Evolutionary conservation across 108 stramenopile species (phyloP), one percentile per base, ranked within the genome.

Genomic region (Nitzschia inconspicua): DNA sequence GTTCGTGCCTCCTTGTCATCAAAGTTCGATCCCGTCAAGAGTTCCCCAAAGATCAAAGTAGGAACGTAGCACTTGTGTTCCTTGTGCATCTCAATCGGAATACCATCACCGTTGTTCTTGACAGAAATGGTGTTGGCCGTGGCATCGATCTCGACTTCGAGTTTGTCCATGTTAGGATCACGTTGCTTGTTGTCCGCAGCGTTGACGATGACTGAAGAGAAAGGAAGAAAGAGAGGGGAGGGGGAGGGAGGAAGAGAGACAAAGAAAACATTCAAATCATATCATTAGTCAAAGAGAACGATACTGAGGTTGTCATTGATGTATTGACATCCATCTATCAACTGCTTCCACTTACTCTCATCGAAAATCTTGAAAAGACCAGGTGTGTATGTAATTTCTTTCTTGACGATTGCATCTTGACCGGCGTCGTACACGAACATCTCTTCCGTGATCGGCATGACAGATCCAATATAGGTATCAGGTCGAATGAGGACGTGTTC

Each of bases 161-260:
- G 80, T 65, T 75, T 77, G 73, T 94, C 85, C 97, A 98, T 98
- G 16, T 85, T 72, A 24, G 89, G 75, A 83, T 99, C 97, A 22
- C 99, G 95, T 78, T 98, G 98, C 76, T 98, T 98, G 85, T 99
- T 99, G 75, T 99, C 99, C 0, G 97, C 91, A 23, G 99, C 99
- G 72, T 99, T 99, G 34, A 99, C 98, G 25, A 99, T 75, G 66
- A 99, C 68, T 70, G 20, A 16, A 25, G 4, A 46, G 14, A 30
- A 14, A 30, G 32, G 50, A 51, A 50, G 0, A 34, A 42, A 11
- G 11, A 31, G 40, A 20, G 30, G 27, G 31, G 19, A 37, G 27
- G 16, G 14, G 23, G 55, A 9, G 36, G 24, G 43, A 29, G 7
- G 43, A 27, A 59, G 24, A 2, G 0, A 44, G 40, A 6, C 16